A percentile compares a stretch with the other conserved stretches of the same genome.
Conservation (phyloP, 2,329 filamentous ascomycete genomes). For the Bipolaris bicolor region DNA sequence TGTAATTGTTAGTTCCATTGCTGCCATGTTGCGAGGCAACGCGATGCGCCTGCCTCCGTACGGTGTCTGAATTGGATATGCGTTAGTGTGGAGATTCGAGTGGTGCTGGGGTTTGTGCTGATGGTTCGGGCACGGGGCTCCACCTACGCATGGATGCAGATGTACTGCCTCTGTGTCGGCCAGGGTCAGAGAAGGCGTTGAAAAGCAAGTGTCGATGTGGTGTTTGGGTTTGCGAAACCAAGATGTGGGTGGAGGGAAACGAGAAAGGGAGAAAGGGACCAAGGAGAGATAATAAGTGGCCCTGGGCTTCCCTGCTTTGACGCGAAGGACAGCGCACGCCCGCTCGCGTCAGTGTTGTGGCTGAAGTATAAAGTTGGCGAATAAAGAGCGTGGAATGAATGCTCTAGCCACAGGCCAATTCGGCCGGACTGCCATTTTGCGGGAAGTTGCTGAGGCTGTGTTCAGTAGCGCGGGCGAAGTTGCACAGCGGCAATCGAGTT, state of each 20-base stretch:
- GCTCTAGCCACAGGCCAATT: conserved; percentile 10
- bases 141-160: conserved; percentile 31
- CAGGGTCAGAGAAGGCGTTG: conserved; percentile 20
- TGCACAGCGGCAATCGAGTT: conserved; percentile 11
- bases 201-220: background rate
- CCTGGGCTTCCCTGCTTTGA: conserved; percentile 1
- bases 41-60: conserved; percentile 46
- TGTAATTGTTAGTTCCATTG: conserved; percentile 38
- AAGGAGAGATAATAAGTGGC: conserved; percentile 20
- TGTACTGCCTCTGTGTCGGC: background rate
- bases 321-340: conserved; percentile 7
- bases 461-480: conserved; percentile 18
- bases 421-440: background rate
- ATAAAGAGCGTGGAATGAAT: conserved; percentile 1
- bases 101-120: background rate
- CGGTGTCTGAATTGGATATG: conserved; percentile 37
- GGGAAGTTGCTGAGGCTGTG: conserved; percentile 7
- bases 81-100: conserved; percentile 17
- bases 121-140: conserved; percentile 21
- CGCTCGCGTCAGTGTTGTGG: conserved; percentile 13
- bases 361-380: conserved; percentile 1
- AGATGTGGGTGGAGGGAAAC: conserved; percentile 8
- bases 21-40: conserved; percentile 37
- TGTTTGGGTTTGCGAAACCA: background rate
- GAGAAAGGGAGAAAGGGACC: conserved; percentile 16